Conservation (phyloP, 1,139 yeast species). For the Scheffersomyces quercinus region DNA sequence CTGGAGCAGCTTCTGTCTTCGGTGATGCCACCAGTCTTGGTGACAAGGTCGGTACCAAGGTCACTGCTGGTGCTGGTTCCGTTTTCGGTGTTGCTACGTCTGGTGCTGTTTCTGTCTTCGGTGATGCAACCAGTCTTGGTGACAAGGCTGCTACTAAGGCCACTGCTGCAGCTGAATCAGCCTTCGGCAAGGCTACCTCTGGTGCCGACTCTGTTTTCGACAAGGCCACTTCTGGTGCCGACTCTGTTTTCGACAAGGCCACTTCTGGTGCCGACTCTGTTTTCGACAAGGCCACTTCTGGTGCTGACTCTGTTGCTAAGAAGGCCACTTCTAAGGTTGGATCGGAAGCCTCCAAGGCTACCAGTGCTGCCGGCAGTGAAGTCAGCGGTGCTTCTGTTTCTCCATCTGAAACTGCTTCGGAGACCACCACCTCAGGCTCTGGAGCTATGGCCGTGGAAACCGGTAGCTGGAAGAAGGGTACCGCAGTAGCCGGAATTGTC, state of each 20-base stretch:
- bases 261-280: conserved; percentile 11
- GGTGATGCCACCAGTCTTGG: conserved; percentile 4
- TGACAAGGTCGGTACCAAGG: conserved; percentile 8
- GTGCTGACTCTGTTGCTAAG: conserved; percentile 8
- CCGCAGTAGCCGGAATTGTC: conserved; percentile 38
- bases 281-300: conserved; percentile 3
- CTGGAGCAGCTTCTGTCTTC: conserved; percentile 11
- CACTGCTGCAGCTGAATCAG: conserved; percentile 4
- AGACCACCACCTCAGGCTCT: conserved; percentile 11
- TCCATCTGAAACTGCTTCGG: background rate
- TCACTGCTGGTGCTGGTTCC: conserved; percentile 9
- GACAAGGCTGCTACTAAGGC: conserved; percentile 5
- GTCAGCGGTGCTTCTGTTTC: conserved; percentile 8
- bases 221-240: conserved; percentile 14
- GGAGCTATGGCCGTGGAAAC: conserved; percentile 15
- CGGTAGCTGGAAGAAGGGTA: conserved; percentile 41
- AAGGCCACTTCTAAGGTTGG: background rate
- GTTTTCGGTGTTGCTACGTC: conserved; percentile 8
- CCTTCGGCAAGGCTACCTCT: conserved; percentile 8
- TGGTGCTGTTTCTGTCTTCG: conserved; percentile 10
- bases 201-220: background rate
- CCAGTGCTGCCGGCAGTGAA: conserved; percentile 8
- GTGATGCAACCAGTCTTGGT: conserved; percentile 12
- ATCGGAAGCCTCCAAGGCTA: conserved; percentile 5
- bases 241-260: conserved; percentile 10